Base-by-base conservation (phyloP, 164 flowering plant genomes). In the Macadamia integrifolia region DNA sequence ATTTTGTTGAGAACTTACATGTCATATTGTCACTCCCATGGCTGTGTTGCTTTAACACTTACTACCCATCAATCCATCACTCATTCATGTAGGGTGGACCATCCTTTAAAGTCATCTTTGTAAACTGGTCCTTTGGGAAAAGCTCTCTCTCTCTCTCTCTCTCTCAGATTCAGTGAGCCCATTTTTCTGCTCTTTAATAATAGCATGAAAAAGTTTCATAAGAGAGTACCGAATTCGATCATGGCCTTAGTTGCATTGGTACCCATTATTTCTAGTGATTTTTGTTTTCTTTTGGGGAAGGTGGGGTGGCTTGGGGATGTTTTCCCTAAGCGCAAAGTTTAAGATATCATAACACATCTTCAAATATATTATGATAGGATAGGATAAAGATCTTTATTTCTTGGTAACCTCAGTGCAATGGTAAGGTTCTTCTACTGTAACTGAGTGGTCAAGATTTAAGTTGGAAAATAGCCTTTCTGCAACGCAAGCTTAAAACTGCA, bases 81-180 rank as follows among this genome's bases (percentile, higher is more conserved):
- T 61, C 70, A 40, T 71, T 61, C 72, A 40, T 71, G 52, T 62
- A 42, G 43, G 40, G 73, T 77, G 77, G 75, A 70, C 72, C 80
- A 67, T 60, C 65, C 61, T 55, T 31, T 28, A 61, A 15, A 49
- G 49, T 49, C 64, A 69, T 64, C 65, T 69, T 67, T 42, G 59
- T 58, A 68, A 53, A 32, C 66, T 69, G 15, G 23, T 53, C 66
- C 55, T 17, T 44, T 8, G 43, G 5, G 28, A 72, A 60, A 40
- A 53, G 9, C 56, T 31, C 73, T 69, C 69, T 64, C 65, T 62
- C 64, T 70, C 40, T 12, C 58, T 66, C 58, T 48, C 46, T 12
- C 28, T 40, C 35, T 28, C 68, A 6, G 1, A 7, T 35, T 5
- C 14, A 7, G 29, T 30, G 42, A 64, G 57, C 60, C 13, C 17